Evolutionary conservation across 768 basidiomycete species (phyloP), one percentile per base, ranked within the genome.

Genomic region (Mycena galopus): DNA sequence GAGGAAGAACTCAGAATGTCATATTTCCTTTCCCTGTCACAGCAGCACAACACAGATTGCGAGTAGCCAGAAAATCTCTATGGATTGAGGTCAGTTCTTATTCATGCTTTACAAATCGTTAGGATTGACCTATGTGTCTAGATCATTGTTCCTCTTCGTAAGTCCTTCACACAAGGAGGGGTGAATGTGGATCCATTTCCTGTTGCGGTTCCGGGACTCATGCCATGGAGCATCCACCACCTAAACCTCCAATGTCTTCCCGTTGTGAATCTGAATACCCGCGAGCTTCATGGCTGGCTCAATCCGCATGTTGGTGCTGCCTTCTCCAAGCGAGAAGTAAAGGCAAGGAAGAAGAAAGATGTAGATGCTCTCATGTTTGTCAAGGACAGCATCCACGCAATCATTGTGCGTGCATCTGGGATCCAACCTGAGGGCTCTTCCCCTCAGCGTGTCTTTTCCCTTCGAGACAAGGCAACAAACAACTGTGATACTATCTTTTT

Each of bases 401-500:
- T n/a, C n/a, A n/a, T n/a, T n/a, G n/a, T n/a, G n/a, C n/a, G n/a
- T n/a, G n/a, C n/a, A n/a, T n/a, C n/a, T n/a, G n/a, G n/a, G n/a
- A n/a, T n/a, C n/a, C n/a, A n/a, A n/a, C n/a, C n/a, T n/a, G n/a
- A n/a, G n/a, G n/a, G n/a, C n/a, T n/a, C n/a, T n/a, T n/a, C n/a
- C n/a, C n/a, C n/a, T n/a, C n/a, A n/a, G n/a, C n/a, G n/a, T n/a
- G n/a, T n/a, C n/a, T n/a, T n/a, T n/a, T n/a, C n/a, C n/a, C n/a
- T n/a, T n/a, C n/a, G n/a, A n/a, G n/a, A n/a, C n/a, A n/a, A n/a
- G n/a, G n/a, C n/a, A n/a, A n/a, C n/a, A n/a, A n/a, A n/a, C n/a
- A 78, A 76, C 4, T 59, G 74, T 44, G 77, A 88, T 65, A 84
- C 86, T 0, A 33, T 90, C 33, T 77, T 91, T 51, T 85, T 90